Percentiles rank a stretch among this genome's conserved stretches.
phyloP scores from a whole-genome alignment of 2,329 filamentous ascomycete species.

The Basipetospora chlamydospora region DNA sequence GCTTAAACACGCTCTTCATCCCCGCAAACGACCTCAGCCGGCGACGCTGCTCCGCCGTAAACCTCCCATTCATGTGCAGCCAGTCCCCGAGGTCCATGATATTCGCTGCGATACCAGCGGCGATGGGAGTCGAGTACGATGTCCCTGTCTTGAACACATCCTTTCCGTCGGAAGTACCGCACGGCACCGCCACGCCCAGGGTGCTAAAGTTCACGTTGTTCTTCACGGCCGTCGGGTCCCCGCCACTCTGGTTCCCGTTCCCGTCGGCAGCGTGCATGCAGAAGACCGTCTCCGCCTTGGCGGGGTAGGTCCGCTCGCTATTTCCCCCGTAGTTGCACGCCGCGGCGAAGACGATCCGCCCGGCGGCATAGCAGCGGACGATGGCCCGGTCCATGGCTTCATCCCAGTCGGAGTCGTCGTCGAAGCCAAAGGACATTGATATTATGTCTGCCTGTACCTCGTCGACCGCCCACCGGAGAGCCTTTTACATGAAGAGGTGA shows the following conservation, averaged over 20 bases:
- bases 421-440: conserved; percentile 12
- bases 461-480: conserved; percentile 3
- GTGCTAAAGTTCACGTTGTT: background rate
- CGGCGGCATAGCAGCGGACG: background rate
- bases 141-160: conserved; percentile 6
- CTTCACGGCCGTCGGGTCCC: conserved; percentile 8
- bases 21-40: background rate
- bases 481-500: too few species aligned
- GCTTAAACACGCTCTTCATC: background rate
- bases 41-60: background rate
- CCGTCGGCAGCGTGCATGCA: conserved; percentile 9
- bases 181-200: background rate
- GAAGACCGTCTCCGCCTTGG: conserved; percentile 7
- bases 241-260: conserved; percentile 7
- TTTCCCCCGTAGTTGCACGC: conserved; percentile 9
- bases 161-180: background rate
- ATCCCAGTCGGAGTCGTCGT: background rate
- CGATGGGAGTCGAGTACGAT: conserved; percentile 9
- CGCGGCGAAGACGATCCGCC: conserved; percentile 9
- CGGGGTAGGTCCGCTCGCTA: conserved; percentile 8
- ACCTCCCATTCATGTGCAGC: background rate
- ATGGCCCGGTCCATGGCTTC: conserved; percentile 3
- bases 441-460: conserved; percentile 10
- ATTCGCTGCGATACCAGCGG: conserved; percentile 8
- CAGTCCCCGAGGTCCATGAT: background rate